Conservation (phyloP, 768 basidiomycete species). For the Russula virescens region DNA sequence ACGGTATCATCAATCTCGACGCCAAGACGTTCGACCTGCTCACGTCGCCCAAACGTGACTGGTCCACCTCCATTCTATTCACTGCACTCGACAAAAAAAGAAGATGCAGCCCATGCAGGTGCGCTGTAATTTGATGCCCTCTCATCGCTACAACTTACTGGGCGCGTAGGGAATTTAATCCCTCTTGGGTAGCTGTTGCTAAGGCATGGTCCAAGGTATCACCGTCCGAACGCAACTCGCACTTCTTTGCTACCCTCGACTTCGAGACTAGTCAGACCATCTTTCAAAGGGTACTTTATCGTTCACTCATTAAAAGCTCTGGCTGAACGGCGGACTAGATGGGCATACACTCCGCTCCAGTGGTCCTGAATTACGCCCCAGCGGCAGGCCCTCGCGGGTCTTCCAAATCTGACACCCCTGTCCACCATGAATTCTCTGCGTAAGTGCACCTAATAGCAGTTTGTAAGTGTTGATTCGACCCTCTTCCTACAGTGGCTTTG, state of each 20-base stretch:
- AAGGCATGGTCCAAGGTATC: constrained; percentile 72
- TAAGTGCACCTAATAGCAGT: constrained; percentile 32
- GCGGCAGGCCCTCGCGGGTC: constrained; percentile 61
- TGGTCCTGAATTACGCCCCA: constrained; percentile 71
- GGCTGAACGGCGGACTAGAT: constrained; percentile 45
- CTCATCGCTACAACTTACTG: background rate
- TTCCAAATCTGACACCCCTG: constrained; percentile 46
- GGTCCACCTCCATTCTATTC: constrained; percentile 82
- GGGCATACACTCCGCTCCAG: constrained; percentile 76
- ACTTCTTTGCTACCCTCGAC: constrained; percentile 92
- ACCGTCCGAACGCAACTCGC: constrained; percentile 57
- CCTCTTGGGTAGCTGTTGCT: constrained; percentile 74
- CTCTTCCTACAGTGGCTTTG: constrained; percentile 62
- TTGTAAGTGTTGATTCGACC: background rate
- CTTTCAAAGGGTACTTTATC: constrained; percentile 67
- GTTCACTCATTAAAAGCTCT: background rate
- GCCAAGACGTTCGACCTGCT: constrained; percentile 71
- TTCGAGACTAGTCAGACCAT: constrained; percentile 70
- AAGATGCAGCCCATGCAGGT: constrained; percentile 92
- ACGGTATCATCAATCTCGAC: constrained; percentile 81
- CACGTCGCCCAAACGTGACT: constrained; percentile 68
- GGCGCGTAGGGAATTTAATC: constrained; percentile 71
- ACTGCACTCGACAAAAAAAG: constrained; percentile 80
- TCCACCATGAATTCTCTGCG: constrained; percentile 76
- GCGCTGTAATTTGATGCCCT: constrained; percentile 28